phyloP scores from a whole-genome alignment of 179 eudicot species.

The Pouteria campechiana region DNA sequence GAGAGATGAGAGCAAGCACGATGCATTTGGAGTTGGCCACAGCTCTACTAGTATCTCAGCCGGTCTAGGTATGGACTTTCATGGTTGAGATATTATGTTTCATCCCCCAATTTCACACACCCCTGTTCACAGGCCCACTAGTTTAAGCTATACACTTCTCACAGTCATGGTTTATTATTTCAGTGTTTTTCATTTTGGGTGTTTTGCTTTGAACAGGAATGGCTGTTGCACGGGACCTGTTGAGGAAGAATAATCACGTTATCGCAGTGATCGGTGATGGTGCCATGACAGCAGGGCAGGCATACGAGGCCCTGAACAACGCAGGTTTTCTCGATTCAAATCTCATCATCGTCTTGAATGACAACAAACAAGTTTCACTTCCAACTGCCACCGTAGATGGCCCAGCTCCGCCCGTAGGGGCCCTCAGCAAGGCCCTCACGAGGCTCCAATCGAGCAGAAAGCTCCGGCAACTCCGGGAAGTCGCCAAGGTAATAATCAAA shows the following conservation, averaged over 20 bases:
- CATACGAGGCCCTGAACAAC: constrained; percentile 33
- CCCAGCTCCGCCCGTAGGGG: constrained; percentile 31
- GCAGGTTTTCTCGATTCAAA: constrained; percentile 28
- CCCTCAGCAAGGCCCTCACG: constrained; percentile 20
- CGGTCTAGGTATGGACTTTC: constrained; percentile 33
- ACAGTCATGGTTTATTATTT: neutral
- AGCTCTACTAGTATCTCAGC: constrained; percentile 40
- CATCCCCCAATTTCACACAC: too few species aligned
- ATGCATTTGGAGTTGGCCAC: constrained; percentile 37
- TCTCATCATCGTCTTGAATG: constrained; percentile 23
- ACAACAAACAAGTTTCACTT: constrained; percentile 26
- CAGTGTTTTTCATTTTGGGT: too few species aligned
- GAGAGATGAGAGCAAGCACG: constrained; percentile 26
- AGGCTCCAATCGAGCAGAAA: constrained; percentile 16
- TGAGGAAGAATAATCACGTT: constrained; percentile 17
- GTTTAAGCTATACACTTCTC: too few species aligned
- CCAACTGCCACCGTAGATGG: constrained; percentile 32
- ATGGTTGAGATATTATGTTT: too few species aligned
- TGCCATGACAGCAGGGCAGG: constrained; percentile 38
- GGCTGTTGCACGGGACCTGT: constrained; percentile 29
- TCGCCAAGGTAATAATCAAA: constrained; percentile 6
- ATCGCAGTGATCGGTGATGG: constrained; percentile 32
- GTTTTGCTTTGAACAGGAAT: too few species aligned
- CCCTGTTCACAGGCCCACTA: too few species aligned
- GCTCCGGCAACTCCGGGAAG: constrained; percentile 15